phyloP scores from a whole-genome alignment of 148 eudicot genomes.

The Rheum nobile region DNA sequence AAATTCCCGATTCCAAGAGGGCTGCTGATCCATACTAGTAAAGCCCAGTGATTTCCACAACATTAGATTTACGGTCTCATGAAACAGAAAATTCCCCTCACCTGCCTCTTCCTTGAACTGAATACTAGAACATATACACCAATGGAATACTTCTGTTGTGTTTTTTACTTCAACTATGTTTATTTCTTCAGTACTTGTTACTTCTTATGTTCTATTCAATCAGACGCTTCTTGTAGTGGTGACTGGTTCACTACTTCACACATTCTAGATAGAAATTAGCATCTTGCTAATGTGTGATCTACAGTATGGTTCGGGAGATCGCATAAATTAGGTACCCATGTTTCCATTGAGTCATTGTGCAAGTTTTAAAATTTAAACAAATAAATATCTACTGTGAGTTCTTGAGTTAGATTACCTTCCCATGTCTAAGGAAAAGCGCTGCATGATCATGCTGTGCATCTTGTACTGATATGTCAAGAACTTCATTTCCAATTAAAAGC shows the following conservation, averaged over 20 bases:
- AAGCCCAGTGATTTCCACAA: neutral
- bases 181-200: neutral
- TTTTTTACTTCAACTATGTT: neutral
- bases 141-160: neutral
- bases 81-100: neutral
- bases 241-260: neutral
- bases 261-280: neutral
- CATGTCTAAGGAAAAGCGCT: conserved; percentile 80
- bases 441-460: conserved; percentile 97
- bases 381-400: neutral
- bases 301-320: neutral
- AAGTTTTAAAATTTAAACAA: neutral
- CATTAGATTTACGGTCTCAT: neutral
- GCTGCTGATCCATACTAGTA: too few species aligned
- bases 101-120: neutral
- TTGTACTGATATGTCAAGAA: conserved; percentile 90
- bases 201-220: neutral
- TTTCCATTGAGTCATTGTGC: neutral
- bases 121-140: neutral
- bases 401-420: conserved; percentile 39
- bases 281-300: neutral
- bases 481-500: conserved; percentile 85
- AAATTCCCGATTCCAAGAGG: neutral
- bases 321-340: neutral
- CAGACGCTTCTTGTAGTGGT: neutral